Conservation (phyloP, 805 yeast genomes). For the Zygoascus tannicola region DNA sequence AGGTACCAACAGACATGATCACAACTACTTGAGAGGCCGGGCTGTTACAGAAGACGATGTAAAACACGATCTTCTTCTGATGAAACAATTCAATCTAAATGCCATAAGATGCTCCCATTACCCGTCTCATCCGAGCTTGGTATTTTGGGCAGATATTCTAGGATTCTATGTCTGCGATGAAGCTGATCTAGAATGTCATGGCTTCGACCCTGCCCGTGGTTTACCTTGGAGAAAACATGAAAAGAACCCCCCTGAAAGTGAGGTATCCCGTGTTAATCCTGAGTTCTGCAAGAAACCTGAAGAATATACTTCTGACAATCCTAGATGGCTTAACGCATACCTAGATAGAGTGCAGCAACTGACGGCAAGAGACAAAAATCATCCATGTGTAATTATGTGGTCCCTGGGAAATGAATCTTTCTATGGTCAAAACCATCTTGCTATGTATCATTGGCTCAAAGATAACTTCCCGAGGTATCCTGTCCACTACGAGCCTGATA, state of each 20-base stretch:
- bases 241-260: slow-evolving; percentile 1
- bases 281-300: slow-evolving; percentile 15
- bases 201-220: slow-evolving; percentile 16
- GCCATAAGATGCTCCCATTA: slow-evolving; percentile 33
- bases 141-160: slow-evolving; percentile 26
- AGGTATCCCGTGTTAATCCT: slow-evolving; percentile 11
- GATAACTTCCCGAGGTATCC: slow-evolving; percentile 25
- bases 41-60: slow-evolving; percentile 31
- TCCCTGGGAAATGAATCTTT: slow-evolving; percentile 34
- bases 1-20: slow-evolving; percentile 33
- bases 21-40: slow-evolving; percentile 29
- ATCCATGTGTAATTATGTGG: slow-evolving; percentile 31
- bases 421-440: slow-evolving; percentile 28
- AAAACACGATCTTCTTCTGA: slow-evolving; percentile 25
- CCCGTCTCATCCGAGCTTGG: slow-evolving; percentile 30
- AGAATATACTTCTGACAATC: slow-evolving; percentile 26
- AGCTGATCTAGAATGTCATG: slow-evolving; percentile 34
- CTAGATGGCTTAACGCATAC: slow-evolving; percentile 29
- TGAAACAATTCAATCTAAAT: slow-evolving; percentile 31
- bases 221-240: slow-evolving; percentile 2
- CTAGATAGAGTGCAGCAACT: slow-evolving; percentile 29
- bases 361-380: slow-evolving; percentile 29
- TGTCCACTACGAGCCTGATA: slow-evolving; percentile 31
- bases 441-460: slow-evolving; percentile 25
- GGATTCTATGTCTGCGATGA: slow-evolving; percentile 33